A percentile compares a stretch with the other conserved stretches of the same genome.
These are phyloP conservation scores for Ceratobasidium sp. DNA, from an alignment of 1,284 basidiomycete genomes.

Conservation along the genomic window DNA sequence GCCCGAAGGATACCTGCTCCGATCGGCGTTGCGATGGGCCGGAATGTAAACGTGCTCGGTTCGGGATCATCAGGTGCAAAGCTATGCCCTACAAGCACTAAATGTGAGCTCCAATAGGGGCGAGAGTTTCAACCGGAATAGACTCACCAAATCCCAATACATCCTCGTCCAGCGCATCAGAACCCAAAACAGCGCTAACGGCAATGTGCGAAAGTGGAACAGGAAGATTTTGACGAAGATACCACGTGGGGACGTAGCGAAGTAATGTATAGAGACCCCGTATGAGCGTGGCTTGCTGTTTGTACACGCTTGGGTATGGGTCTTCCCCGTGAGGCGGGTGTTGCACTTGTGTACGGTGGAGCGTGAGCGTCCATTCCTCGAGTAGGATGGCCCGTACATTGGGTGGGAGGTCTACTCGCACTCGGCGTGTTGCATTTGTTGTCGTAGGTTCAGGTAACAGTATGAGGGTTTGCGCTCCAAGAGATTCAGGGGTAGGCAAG, in stretches of 20 bases:
- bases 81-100: conserved; percentile 57
- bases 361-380: conserved; percentile 76
- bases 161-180: conserved; percentile 33
- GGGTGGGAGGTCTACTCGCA: conserved; percentile 65
- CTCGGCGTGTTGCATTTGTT: conserved; percentile 2
- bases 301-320: conserved; percentile 70
- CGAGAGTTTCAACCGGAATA: conserved; percentile 8
- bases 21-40: conserved; percentile 73
- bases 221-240: conserved; percentile 73
- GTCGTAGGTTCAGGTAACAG: conserved; percentile 63
- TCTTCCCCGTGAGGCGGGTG: conserved; percentile 49
- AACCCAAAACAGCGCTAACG: conserved; percentile 18
- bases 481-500: conserved; percentile 57
- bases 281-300: conserved; percentile 83
- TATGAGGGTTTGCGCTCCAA: conserved; percentile 78
- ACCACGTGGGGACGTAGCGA: conserved; percentile 79
- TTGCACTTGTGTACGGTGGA: conserved; percentile 55
- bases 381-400: conserved; percentile 75
- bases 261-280: conserved; percentile 78
- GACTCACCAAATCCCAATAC: conserved; percentile 47
- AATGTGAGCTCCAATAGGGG: too few species aligned
- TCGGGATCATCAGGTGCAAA: conserved; percentile 59
- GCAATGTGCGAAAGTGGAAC: conserved; percentile 48
- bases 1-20: conserved; percentile 72
- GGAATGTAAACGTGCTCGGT: conserved; percentile 68